Percentiles rank a stretch among this genome's conserved stretches.
Conservation (phyloP, 176 grass and related monocot genomes). For the Melocanna baccifera region DNA sequence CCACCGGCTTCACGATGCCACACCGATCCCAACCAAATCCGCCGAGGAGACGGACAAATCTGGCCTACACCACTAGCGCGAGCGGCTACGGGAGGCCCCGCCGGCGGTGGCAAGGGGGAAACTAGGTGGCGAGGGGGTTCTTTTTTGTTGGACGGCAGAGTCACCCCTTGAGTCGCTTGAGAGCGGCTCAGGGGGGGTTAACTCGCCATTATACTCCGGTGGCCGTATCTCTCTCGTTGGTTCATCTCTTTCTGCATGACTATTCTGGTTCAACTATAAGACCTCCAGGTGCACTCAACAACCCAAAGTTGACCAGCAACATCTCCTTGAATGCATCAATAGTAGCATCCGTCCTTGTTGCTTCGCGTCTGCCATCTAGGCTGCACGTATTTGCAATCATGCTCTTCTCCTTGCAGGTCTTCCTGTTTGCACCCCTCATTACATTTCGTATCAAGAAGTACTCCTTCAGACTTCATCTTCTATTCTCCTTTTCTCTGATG, state of each 20-base stretch:
- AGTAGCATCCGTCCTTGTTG: constrained; percentile 87
- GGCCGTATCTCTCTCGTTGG: constrained; percentile 73
- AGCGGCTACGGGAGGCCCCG: too few relatives aligned
- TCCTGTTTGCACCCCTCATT: constrained; percentile 84
- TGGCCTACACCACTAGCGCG: too few relatives aligned
- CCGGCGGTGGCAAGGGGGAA: too few relatives aligned
- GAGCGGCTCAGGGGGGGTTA: too few relatives aligned
- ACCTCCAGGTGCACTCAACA: constrained; percentile 81
- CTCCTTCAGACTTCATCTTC: constrained; percentile 65
- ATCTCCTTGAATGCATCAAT: constrained; percentile 90
- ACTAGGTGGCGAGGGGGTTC: too few relatives aligned
- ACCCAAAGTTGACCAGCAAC: constrained; percentile 80
- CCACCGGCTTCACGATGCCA: too few relatives aligned
- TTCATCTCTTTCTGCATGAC: constrained; percentile 92
- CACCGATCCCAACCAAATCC: too few relatives aligned
- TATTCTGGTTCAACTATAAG: constrained; percentile 94
- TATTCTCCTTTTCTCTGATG: constrained; percentile 66
- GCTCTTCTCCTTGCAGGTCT: constrained; percentile 86
- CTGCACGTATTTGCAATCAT: constrained; percentile 93
- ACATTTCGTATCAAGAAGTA: constrained; percentile 92
- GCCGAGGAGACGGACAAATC: too few relatives aligned
- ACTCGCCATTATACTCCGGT: too few relatives aligned
- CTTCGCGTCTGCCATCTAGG: constrained; percentile 71
- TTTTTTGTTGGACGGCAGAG: too few relatives aligned
- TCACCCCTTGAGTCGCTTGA: too few relatives aligned